Percentiles rank a stretch among this genome's conserved stretches.
Conservation (phyloP, 2,329 filamentous ascomycete genomes). For the Ceratocystis variospora region DNA sequence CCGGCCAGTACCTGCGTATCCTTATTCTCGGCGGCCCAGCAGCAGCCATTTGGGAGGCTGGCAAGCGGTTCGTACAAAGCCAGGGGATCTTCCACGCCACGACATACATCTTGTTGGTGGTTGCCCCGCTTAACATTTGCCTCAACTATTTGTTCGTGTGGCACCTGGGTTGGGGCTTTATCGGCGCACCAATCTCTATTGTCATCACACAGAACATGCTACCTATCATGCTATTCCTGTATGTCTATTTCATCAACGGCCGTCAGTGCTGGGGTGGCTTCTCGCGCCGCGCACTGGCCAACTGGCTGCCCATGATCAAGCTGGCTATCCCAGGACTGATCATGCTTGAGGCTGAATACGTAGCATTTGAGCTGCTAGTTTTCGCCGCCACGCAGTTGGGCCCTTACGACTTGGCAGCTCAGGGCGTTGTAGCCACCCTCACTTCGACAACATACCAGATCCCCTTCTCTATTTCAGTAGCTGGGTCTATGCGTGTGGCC, state of each 20-base stretch:
- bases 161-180: constrained; percentile 53
- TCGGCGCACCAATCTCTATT: constrained; percentile 71
- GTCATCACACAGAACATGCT: constrained; percentile 65
- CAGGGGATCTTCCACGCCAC: constrained; percentile 70
- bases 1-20: constrained; percentile 58
- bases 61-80: constrained; percentile 69
- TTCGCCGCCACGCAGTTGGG: constrained; percentile 70
- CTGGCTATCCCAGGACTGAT: constrained; percentile 79
- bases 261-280: constrained; percentile 76
- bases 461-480: constrained; percentile 81
- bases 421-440: constrained; percentile 70
- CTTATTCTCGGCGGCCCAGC: constrained; percentile 61
- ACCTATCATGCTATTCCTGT: constrained; percentile 61
- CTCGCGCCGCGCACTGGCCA: constrained; percentile 51
- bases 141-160: constrained; percentile 71
- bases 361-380: constrained; percentile 85
- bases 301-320: constrained; percentile 68
- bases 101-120: constrained; percentile 62
- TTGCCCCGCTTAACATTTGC: constrained; percentile 62
- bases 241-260: constrained; percentile 61
- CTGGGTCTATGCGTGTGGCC: constrained; percentile 73
- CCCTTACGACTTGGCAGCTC: constrained; percentile 67
- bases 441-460: constrained; percentile 76
- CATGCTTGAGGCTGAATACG: constrained; percentile 88
- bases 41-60: constrained; percentile 62